These are phyloP conservation scores for Yarrowia alimentaria DNA, from an alignment of 805 yeast species.

Conservation along the genomic window DNA sequence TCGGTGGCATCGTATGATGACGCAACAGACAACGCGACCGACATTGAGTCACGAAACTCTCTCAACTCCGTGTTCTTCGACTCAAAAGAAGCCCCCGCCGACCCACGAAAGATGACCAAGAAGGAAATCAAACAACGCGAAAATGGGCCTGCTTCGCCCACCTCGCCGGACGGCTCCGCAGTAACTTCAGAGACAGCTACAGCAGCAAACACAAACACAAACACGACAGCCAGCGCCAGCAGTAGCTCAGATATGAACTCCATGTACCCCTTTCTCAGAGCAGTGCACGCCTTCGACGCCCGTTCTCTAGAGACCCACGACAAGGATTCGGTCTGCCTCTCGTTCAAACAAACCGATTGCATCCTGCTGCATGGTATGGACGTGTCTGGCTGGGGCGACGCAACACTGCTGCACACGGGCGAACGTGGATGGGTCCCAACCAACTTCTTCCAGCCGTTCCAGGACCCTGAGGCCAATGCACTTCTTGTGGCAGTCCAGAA, in stretches of 20 bases:
- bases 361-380: constrained; percentile 43
- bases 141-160: neutral
- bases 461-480: constrained; percentile 41
- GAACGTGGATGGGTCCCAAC: constrained; percentile 47
- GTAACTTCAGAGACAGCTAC: neutral
- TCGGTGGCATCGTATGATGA: constrained; percentile 19
- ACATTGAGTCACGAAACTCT: constrained; percentile 23
- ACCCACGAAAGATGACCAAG: constrained; percentile 21
- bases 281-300: constrained; percentile 22
- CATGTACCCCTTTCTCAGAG: constrained; percentile 20
- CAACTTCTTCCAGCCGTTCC: constrained; percentile 43
- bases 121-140: constrained; percentile 18
- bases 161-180: neutral
- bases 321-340: constrained; percentile 31
- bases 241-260: constrained; percentile 12
- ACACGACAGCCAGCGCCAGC: neutral
- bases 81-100: constrained; percentile 26
- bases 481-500: constrained; percentile 41
- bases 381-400: constrained; percentile 48
- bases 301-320: constrained; percentile 18
- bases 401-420: constrained; percentile 41
- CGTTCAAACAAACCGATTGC: constrained; percentile 41
- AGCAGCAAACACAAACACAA: neutral
- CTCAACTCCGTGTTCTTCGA: constrained; percentile 23
- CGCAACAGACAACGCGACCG: constrained; percentile 26